phyloP scores from a whole-genome alignment of 1,284 basidiomycete species.

The Boletus sp. region DNA sequence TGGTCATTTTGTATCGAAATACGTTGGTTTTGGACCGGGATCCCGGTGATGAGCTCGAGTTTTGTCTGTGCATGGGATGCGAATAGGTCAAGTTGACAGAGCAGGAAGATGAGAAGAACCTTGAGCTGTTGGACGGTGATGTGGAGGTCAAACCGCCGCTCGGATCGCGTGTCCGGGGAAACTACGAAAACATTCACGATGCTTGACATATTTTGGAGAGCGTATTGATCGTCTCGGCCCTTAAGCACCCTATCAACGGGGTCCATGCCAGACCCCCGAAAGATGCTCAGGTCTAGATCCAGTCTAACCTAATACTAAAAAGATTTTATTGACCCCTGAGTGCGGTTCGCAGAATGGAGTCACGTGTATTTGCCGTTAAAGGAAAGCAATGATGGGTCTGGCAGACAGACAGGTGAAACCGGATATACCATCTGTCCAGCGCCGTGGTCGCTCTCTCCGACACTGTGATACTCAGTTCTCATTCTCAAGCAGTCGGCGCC shows the following conservation, averaged over 20 bases:
- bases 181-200: slow-evolving; percentile 71
- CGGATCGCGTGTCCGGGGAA: slow-evolving; percentile 87
- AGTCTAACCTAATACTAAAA: not conserved
- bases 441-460: not conserved
- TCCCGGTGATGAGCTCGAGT: slow-evolving; percentile 89
- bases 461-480: not conserved
- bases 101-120: slow-evolving; percentile 42
- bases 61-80: slow-evolving; percentile 58
- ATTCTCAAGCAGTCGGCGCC: not conserved
- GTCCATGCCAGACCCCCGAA: not conserved
- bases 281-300: not conserved
- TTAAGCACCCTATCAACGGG: not conserved
- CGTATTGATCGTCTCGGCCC: not conserved
- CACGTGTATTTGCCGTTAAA: not conserved
- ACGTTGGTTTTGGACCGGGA: slow-evolving; percentile 69
- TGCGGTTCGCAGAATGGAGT: not conserved
- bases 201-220: slow-evolving; percentile 43
- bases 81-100: not conserved
- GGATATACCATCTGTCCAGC: not conserved
- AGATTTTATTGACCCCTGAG: not conserved
- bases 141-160: slow-evolving; percentile 76
- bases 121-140: slow-evolving; percentile 78
- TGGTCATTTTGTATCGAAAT: slow-evolving; percentile 66
- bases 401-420: slow-evolving; percentile 7
- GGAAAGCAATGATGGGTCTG: not conserved